Evolutionary conservation across 1,284 basidiomycete species (phyloP).

Genomic region (Farysia itapuensis): DNA sequence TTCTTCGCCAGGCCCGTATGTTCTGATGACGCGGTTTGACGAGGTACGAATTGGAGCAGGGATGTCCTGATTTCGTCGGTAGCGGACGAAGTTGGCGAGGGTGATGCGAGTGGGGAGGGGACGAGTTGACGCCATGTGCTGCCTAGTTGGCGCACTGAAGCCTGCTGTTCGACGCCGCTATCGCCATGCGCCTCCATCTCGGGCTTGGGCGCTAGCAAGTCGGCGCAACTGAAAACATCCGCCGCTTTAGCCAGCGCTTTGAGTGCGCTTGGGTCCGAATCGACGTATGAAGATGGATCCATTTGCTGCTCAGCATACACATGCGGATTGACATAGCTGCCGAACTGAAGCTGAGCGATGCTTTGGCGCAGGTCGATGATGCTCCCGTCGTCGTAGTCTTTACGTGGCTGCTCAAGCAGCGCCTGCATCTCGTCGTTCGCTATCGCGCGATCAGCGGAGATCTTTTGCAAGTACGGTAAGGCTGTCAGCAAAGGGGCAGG

Average conservation of each 20-base stretch:
- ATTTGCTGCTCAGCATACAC: background rate
- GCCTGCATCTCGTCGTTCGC: background rate
- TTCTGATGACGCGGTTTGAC: too few relatives aligned
- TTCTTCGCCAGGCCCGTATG: too few relatives aligned
- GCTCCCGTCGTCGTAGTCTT: background rate
- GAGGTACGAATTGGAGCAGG: too few relatives aligned
- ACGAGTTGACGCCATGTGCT: background rate
- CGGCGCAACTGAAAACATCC: constrained; percentile 8
- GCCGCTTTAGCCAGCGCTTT: constrained; percentile 2
- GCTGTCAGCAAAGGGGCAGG: constrained; percentile 35
- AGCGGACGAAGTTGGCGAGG: too few relatives aligned
- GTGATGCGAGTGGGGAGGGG: background rate
- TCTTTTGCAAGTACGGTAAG: constrained; percentile 44
- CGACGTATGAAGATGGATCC: too few relatives aligned
- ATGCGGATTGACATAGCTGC: constrained; percentile 5
- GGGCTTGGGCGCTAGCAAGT: constrained; percentile 1
- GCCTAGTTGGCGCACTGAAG: constrained; percentile 7
- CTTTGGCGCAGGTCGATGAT: constrained; percentile 67
- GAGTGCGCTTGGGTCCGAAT: too few relatives aligned
- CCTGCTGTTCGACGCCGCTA: constrained; percentile 1
- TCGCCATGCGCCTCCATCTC: constrained; percentile 5
- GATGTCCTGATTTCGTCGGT: too few relatives aligned
- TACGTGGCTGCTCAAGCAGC: background rate
- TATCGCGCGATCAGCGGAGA: constrained; percentile 4
- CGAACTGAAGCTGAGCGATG: constrained; percentile 68